These are phyloP conservation scores for Kuraishia ogatae DNA, from an alignment of 805 yeast species.

Conservation along the genomic window DNA sequence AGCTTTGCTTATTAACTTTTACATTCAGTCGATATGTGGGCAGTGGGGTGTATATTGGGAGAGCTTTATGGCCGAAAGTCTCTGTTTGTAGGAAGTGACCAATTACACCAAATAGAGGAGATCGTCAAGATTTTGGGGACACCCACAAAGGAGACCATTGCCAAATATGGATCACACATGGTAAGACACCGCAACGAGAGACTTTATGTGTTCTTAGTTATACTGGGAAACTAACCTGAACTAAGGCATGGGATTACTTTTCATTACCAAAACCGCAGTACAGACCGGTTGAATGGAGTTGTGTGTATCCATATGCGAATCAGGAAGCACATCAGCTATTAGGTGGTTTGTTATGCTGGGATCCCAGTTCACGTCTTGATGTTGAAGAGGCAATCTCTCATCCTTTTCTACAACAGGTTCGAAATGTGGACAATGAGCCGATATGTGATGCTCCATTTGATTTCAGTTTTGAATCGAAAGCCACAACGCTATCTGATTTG, in stretches of 20 bases:
- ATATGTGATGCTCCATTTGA: slow-evolving; percentile 43
- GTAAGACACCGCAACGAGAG: neutral
- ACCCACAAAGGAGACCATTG: slow-evolving; percentile 44
- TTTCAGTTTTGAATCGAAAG: slow-evolving; percentile 53
- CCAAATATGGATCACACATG: slow-evolving; percentile 32
- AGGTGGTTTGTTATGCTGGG: slow-evolving; percentile 55
- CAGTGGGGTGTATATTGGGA: slow-evolving; percentile 83
- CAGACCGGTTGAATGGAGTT: slow-evolving; percentile 36
- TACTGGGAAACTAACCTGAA: neutral
- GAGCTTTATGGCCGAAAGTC: slow-evolving; percentile 80
- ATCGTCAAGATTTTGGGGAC: slow-evolving; percentile 65
- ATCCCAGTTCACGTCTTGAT: slow-evolving; percentile 40
- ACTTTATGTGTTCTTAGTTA: no score
- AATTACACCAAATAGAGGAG: slow-evolving; percentile 60
- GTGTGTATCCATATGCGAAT: slow-evolving; percentile 57
- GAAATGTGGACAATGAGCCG: slow-evolving; percentile 52
- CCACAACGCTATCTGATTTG: slow-evolving; percentile 31
- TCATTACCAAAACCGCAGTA: slow-evolving; percentile 34
- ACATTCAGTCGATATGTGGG: slow-evolving; percentile 76
- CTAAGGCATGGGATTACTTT: slow-evolving; percentile 34
- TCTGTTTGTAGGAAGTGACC: slow-evolving; percentile 67
- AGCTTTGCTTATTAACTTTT: neutral
- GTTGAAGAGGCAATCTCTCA: slow-evolving; percentile 53
- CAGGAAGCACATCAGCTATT: slow-evolving; percentile 43
- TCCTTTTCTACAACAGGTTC: slow-evolving; percentile 41